phyloP scores from a whole-genome alignment of 83 land plant species.

The Picea mariana region DNA sequence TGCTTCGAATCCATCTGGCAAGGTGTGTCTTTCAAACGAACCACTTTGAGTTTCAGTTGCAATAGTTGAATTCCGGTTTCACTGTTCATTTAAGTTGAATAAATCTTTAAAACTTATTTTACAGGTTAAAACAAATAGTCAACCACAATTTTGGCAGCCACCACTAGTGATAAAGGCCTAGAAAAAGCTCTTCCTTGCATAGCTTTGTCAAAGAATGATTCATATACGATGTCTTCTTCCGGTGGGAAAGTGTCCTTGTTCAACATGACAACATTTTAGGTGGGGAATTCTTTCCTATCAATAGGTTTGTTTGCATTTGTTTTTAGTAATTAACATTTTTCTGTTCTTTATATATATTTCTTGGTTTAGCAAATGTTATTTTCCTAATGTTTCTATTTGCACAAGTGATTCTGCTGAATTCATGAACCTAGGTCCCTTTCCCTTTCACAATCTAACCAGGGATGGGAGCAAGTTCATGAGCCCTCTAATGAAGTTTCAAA shows the following conservation, averaged over 20 bases:
- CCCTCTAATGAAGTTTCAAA: no score
- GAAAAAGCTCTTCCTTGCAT: constrained; percentile 47
- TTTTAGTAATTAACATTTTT: background rate
- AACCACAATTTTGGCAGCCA: constrained; percentile 33
- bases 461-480: no score
- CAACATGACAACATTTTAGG: constrained; percentile 40
- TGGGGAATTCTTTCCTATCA: background rate
- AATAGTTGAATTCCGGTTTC: background rate
- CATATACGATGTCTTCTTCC: constrained; percentile 48
- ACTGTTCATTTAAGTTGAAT: background rate
- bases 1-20: constrained; percentile 25
- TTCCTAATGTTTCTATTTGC: no score
- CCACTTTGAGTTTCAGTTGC: background rate
- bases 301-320: background rate
- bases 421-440: no score
- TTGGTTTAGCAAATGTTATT: no score
- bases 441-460: no score
- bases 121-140: constrained; percentile 37
- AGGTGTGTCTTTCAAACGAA: constrained; percentile 16
- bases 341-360: no score
- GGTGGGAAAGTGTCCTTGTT: constrained; percentile 47
- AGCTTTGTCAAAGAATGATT: constrained; percentile 46
- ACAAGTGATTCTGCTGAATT: no score
- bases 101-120: background rate
- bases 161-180: constrained; percentile 23